phyloP scores from a whole-genome alignment of 805 yeast species.

The Suhomyces xylopsoci region DNA sequence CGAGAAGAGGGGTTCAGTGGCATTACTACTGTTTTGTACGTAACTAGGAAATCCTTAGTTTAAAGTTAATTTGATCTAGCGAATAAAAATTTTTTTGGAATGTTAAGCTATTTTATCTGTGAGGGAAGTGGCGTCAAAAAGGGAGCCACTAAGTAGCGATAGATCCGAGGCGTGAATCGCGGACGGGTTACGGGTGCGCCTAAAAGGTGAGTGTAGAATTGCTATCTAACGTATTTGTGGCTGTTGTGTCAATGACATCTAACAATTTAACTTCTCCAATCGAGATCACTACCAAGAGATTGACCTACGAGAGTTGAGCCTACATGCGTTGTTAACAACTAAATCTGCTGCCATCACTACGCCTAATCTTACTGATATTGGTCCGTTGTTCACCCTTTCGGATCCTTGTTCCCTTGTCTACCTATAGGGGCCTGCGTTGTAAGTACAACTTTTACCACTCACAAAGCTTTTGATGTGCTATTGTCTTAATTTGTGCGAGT shows the following conservation, averaged over 20 bases:
- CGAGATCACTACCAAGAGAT: background rate
- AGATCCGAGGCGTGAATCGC: background rate
- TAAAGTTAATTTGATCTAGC: background rate
- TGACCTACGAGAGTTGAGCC: background rate
- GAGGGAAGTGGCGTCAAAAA: background rate
- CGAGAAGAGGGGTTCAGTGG: background rate
- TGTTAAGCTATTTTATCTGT: background rate
- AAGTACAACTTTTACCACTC: background rate
- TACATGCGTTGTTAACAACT: background rate
- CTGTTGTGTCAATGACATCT: background rate
- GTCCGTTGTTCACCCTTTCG: background rate
- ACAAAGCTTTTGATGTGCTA: background rate
- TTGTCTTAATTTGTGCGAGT: background rate
- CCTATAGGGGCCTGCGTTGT: background rate
- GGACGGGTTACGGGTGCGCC: background rate
- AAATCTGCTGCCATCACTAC: background rate
- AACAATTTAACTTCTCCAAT: background rate
- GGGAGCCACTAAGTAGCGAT: background rate
- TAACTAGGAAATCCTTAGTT: background rate
- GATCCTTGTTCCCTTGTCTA: background rate
- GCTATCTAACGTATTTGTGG: background rate
- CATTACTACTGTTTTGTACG: background rate
- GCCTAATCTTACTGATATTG: background rate
- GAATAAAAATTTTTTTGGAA: background rate
- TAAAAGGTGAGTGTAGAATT: background rate